phyloP scores from a whole-genome alignment of 2,329 filamentous ascomycete genomes.

The Dactylonectria estremocensis region DNA sequence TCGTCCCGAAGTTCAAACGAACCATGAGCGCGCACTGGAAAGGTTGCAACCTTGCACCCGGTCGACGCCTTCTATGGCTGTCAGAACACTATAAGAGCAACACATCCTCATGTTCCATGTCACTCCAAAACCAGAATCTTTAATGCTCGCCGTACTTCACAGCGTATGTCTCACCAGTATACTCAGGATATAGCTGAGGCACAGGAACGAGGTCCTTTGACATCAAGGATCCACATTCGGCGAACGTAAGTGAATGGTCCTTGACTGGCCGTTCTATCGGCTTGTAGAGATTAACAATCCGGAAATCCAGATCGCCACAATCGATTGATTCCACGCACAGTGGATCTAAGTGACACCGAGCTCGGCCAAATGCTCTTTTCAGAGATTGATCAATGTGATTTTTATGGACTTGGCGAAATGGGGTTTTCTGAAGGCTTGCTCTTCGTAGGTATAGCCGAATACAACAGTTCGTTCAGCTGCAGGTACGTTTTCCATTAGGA shows the following conservation, averaged over 20 bases:
- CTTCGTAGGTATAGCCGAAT: neutral
- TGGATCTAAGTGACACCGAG: neutral
- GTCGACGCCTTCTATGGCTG: neutral
- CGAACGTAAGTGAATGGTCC: neutral
- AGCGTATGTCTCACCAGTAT: neutral
- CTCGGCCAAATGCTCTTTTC: neutral
- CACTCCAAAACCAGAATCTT: neutral
- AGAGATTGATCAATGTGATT: neutral
- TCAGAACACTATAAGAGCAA: neutral
- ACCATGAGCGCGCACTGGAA: slow-evolving; percentile 1
- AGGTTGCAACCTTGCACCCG: neutral
- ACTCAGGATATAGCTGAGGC: neutral
- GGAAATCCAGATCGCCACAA: neutral
- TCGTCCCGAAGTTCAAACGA: neutral
- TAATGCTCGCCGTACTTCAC: neutral
- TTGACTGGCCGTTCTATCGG: neutral
- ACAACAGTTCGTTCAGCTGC: neutral
- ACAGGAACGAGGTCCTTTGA: neutral
- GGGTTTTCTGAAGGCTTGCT: neutral
- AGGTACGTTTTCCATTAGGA: neutral
- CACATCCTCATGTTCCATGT: neutral
- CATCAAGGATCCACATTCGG: neutral
- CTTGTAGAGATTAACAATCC: neutral
- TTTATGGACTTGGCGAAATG: neutral
- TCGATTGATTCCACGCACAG: neutral